These are phyloP conservation scores for Plasmodium vinckei DNA, from an alignment of 169 alveolate genomes.

Conservation along the genomic window DNA sequence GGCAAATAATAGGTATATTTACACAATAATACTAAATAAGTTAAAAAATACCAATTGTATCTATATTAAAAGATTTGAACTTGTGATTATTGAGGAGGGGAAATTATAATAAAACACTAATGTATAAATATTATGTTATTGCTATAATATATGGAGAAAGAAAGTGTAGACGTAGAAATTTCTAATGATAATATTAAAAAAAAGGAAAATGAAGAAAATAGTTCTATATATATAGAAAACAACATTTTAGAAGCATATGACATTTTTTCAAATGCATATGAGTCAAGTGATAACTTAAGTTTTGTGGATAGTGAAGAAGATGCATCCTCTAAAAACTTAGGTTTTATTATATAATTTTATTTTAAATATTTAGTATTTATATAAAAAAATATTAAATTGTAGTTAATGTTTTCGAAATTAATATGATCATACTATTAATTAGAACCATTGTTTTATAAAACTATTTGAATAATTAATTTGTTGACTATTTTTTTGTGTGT, in stretches of 20 bases:
- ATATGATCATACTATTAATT: background rate
- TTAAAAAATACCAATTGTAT: no score
- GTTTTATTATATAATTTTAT: slow-evolving; percentile 17
- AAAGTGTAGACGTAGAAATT: background rate
- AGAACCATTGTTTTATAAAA: background rate
- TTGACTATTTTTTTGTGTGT: slow-evolving; percentile 8
- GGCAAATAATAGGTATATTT: no score
- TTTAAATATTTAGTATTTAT: background rate
- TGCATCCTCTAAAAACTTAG: slow-evolving; percentile 66
- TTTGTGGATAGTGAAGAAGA: slow-evolving; percentile 76
- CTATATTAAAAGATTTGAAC: background rate
- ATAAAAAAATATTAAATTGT: slow-evolving; percentile 1
- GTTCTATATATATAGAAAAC: slow-evolving; percentile 41
- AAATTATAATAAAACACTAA: background rate
- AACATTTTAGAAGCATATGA: slow-evolving; percentile 70
- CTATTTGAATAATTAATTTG: background rate
- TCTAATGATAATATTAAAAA: slow-evolving; percentile 16
- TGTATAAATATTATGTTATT: slow-evolving; percentile 2
- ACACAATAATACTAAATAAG: no score
- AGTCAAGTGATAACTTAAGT: slow-evolving; percentile 61
- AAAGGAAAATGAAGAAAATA: slow-evolving; percentile 37
- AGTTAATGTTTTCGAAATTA: background rate
- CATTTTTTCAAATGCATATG: slow-evolving; percentile 62
- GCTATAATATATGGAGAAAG: slow-evolving; percentile 42
- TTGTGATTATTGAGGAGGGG: background rate